phyloP scores from a whole-genome alignment of 2,329 filamentous ascomycete species.

The Didymella pomorum region DNA sequence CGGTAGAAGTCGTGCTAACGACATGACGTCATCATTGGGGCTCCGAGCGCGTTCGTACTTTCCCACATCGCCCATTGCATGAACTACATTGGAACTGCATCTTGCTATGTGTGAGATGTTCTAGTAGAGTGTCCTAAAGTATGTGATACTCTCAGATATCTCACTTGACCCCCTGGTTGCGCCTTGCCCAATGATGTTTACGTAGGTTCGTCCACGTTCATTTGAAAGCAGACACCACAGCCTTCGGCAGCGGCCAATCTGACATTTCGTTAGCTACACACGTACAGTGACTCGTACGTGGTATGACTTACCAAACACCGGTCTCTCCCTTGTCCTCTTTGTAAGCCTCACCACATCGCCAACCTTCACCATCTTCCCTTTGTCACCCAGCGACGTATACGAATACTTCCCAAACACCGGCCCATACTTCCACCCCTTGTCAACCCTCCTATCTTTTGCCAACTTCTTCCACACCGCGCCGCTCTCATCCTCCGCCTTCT shows the following conservation, averaged over 20 bases:
- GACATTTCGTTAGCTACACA: background rate
- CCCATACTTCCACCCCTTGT: constrained; percentile 47
- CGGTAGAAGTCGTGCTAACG: too few relatives aligned
- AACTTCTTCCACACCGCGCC: constrained; percentile 74
- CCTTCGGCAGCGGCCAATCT: constrained; percentile 3
- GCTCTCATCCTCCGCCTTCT: constrained; percentile 62
- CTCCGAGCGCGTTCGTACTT: too few relatives aligned
- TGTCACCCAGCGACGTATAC: background rate
- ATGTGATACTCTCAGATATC: too few relatives aligned
- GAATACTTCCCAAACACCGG: background rate
- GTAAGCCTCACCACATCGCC: background rate
- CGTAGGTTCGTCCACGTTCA: background rate
- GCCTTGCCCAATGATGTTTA: too few relatives aligned
- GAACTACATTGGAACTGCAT: too few relatives aligned
- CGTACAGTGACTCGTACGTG: background rate
- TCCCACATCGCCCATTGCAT: too few relatives aligned
- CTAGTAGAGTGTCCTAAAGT: too few relatives aligned
- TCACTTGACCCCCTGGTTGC: too few relatives aligned
- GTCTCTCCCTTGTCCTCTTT: background rate
- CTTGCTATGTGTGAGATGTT: background rate
- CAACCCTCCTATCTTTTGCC: constrained; percentile 74
- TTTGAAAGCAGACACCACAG: background rate
- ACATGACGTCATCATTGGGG: too few relatives aligned
- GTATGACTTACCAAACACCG: background rate
- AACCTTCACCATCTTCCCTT: background rate